These are phyloP conservation scores for Ramaria sp. DNA, from an alignment of 768 basidiomycete species.

Conservation along the genomic window DNA sequence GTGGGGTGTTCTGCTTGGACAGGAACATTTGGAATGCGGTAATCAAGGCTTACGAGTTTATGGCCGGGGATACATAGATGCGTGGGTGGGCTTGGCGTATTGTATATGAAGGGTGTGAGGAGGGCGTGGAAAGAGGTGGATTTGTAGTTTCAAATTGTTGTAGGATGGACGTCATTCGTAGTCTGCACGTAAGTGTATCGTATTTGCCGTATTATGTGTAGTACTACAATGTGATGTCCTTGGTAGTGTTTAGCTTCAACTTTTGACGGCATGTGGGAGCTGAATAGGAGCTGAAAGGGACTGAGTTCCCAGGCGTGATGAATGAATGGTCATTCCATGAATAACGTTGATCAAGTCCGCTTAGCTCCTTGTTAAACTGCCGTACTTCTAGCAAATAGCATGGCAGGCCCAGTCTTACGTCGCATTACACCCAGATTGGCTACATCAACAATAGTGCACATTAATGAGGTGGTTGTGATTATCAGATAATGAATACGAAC, in stretches of 20 bases:
- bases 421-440: background rate
- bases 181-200: background rate
- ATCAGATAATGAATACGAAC: conserved; percentile 24
- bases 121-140: background rate
- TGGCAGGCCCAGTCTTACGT: background rate
- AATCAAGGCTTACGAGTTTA: background rate
- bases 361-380: background rate
- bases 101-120: background rate
- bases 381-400: background rate
- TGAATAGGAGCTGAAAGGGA: background rate
- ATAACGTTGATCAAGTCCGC: background rate
- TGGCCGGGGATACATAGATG: background rate
- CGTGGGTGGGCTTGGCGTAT: background rate
- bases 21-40: background rate
- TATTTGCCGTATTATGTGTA: background rate
- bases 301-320: background rate
- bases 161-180: background rate
- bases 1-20: too few relatives aligned
- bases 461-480: background rate
- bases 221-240: background rate
- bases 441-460: background rate
- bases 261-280: background rate
- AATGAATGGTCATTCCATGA: background rate
- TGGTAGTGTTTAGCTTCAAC: background rate
- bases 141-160: background rate